A percentile compares a stretch with the other conserved stretches of the same genome.
phyloP scores from a whole-genome alignment of 768 basidiomycete species.

The Tricholoma terreum region DNA sequence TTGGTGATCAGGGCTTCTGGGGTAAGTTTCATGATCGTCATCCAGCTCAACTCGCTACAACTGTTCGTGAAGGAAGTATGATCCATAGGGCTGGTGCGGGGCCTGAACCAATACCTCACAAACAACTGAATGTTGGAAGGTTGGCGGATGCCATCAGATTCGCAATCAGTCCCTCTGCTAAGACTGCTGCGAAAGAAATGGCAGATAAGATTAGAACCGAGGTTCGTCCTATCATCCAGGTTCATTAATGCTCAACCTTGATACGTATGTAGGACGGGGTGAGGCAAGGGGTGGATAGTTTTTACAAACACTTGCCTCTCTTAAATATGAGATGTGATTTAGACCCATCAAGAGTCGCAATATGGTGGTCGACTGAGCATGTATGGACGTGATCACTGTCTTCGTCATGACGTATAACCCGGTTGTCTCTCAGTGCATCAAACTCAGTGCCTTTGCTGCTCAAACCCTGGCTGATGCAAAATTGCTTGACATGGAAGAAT shows the following conservation, averaged over 20 bases:
- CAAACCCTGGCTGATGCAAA: slow-evolving; percentile 46
- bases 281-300: slow-evolving; percentile 46
- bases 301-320: slow-evolving; percentile 58
- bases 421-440: slow-evolving; percentile 36
- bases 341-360: slow-evolving; percentile 45
- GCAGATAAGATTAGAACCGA: slow-evolving; percentile 50
- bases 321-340: slow-evolving; percentile 64
- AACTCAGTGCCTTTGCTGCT: slow-evolving; percentile 53
- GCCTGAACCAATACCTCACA: slow-evolving; percentile 56
- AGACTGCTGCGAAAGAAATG: slow-evolving; percentile 45
- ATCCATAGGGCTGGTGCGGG: slow-evolving; percentile 60
- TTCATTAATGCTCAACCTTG: neutral
- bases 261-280: slow-evolving; percentile 41
- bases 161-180: slow-evolving; percentile 43
- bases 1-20: slow-evolving; percentile 64
- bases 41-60: slow-evolving; percentile 21
- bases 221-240: slow-evolving; percentile 25
- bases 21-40: slow-evolving; percentile 25
- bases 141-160: slow-evolving; percentile 52
- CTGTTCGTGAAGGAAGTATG: slow-evolving; percentile 49
- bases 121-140: slow-evolving; percentile 44
- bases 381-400: slow-evolving; percentile 22
- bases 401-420: neutral
- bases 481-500: slow-evolving; percentile 36
- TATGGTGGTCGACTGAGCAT: slow-evolving; percentile 57